Evolutionary conservation across 768 basidiomycete genomes (phyloP), one percentile per base, ranked within the genome.

Genomic region (Pleurotus cornucopiae): DNA sequence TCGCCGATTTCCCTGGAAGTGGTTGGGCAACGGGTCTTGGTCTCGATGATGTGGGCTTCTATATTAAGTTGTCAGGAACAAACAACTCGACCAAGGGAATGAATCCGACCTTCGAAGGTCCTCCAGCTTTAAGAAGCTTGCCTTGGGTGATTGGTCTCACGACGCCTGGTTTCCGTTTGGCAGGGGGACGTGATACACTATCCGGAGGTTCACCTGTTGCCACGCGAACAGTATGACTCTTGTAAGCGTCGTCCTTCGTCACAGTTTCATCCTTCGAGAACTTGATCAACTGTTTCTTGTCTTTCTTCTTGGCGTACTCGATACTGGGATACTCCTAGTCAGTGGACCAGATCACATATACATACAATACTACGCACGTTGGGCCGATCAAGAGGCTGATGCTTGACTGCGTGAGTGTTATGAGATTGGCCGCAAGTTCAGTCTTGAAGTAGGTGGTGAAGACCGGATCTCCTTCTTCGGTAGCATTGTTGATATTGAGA

Each of bases 281-380:
- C 68, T 88, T 89, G 71, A 99, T 92, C 53, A 83, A 78, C 3
- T 88, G 85, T 65, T 85, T 85, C 75, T 98, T 99, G 60, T 95
- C 95, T 73, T 94, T 98, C 82, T 99, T 99, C 80, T 99, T 98
- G 41, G 79, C 78, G 69, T 98, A 98, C 56, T 91, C 84, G 58
- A 98, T 73, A 6, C 91, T 98, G 55, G 0, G n/a, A 16, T 9
- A 11, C 1, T 34, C 30, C 11, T 34, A 34, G 30, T 34, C 30
- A 2, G 9, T 43, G 38, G 13, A 14, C 49, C 21, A 55, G 49
- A 37, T 49, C 25, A 2, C n/a, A 21, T n/a, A 30, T 21, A 11
- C 9, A 16, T n/a, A 34, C 44, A 39, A 5, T 49, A n/a, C 57
- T 25, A 73, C 92, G 63, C 67, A 96, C 94, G 79, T 80, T 14